Conservation (phyloP, 495 filamentous ascomycete genomes). For the Geoglossum glabrum region DNA sequence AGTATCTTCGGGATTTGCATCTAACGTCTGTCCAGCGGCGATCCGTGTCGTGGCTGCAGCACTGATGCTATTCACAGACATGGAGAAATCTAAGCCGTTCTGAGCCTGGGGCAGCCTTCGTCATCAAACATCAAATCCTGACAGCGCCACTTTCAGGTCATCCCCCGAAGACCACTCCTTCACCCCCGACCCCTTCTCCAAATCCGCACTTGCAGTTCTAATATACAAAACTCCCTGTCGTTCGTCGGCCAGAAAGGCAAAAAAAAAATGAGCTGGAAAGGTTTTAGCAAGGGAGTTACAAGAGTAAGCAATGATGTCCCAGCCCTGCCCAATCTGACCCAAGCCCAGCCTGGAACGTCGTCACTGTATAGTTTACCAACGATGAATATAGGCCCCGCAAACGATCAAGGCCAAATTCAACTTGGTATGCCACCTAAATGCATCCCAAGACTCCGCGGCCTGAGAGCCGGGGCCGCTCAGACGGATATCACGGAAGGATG, state of each 20-base stretch:
- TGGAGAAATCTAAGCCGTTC: no score
- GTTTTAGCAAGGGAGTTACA: conserved; percentile 72
- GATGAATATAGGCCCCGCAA: conserved; percentile 52
- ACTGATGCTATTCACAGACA: no score
- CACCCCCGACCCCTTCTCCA: not conserved
- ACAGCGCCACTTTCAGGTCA: not conserved
- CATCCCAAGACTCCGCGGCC: not conserved
- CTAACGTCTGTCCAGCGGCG: not conserved
- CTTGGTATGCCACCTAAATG: conserved; percentile 27
- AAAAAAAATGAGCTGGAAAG: conserved; percentile 78
- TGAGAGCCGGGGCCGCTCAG: not conserved
- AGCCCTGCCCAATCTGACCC: not conserved
- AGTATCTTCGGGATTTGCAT: not conserved
- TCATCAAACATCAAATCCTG: conserved; percentile 9
- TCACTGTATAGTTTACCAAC: not conserved
- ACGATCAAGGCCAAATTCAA: conserved; percentile 81
- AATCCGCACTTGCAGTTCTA: not conserved
- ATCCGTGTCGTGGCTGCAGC: no score
- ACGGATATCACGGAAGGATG: not conserved
- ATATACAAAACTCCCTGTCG: not conserved
- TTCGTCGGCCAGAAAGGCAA: not conserved
- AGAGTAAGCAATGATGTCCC: conserved; percentile 32
- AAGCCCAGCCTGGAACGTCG: not conserved
- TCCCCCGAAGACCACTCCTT: not conserved
- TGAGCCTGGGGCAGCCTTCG: no score